Conservation (phyloP, 2,329 filamentous ascomycete species). For the Curvularia sp. region DNA sequence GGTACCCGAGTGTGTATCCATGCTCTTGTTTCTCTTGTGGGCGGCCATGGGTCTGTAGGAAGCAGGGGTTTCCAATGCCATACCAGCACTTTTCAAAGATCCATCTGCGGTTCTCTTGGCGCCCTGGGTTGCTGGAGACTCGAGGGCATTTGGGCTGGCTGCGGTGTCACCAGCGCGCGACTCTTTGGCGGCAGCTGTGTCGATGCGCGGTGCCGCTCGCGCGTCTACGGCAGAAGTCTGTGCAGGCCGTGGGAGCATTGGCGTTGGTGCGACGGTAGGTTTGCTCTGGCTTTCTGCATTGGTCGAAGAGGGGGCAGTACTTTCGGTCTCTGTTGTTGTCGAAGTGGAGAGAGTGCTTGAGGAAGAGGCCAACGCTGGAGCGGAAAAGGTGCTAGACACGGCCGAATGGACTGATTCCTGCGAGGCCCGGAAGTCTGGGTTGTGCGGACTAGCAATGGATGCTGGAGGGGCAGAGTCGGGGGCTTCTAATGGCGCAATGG, state of each 20-base stretch:
- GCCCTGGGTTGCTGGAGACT: slow-evolving; percentile 54
- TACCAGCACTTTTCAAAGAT: slow-evolving; percentile 61
- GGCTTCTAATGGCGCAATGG: slow-evolving; percentile 30
- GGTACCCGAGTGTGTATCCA: slow-evolving; percentile 67
- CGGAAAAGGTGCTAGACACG: slow-evolving; percentile 45
- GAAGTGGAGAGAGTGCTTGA: slow-evolving; percentile 46
- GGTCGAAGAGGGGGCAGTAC: slow-evolving; percentile 35
- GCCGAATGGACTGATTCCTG: slow-evolving; percentile 47
- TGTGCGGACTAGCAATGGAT: slow-evolving; percentile 17
- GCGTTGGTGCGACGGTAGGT: slow-evolving; percentile 26
- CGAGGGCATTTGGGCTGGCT: slow-evolving; percentile 53
- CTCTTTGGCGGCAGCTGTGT: slow-evolving; percentile 35
- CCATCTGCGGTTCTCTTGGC: slow-evolving; percentile 82
- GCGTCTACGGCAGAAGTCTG: slow-evolving; percentile 56
- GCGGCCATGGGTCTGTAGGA: slow-evolving; percentile 44
- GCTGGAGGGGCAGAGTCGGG: slow-evolving; percentile 22
- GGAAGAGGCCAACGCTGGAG: slow-evolving; percentile 41
- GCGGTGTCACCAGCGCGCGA: slow-evolving; percentile 41
- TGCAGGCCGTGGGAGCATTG: slow-evolving; percentile 54
- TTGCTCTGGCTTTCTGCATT: slow-evolving; percentile 55
- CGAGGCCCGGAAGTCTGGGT: slow-evolving; percentile 33
- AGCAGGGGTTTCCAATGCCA: slow-evolving; percentile 20
- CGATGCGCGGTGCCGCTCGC: slow-evolving; percentile 32
- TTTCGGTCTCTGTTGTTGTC: slow-evolving; percentile 19
- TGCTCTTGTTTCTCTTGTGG: slow-evolving; percentile 76